phyloP scores from a whole-genome alignment of 2,329 filamentous ascomycete species.

The Aspergillus aculeatinus region DNA sequence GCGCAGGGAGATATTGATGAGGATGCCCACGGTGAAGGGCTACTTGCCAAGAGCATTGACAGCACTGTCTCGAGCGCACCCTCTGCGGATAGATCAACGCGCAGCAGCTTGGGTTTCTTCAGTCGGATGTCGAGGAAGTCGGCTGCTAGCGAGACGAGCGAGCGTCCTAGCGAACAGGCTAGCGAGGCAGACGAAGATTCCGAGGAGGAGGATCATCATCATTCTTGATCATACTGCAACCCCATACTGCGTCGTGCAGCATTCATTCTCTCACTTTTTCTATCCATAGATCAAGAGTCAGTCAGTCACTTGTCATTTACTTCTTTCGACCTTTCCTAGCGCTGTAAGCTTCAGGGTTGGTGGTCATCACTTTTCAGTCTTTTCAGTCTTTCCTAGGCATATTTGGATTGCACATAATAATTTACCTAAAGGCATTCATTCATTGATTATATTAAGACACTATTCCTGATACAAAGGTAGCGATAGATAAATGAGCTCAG shows the following conservation, averaged over 20 bases:
- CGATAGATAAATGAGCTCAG: too few species aligned
- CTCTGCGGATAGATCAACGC: slow-evolving; percentile 44
- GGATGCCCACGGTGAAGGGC: slow-evolving; percentile 40
- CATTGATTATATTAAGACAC: not conserved
- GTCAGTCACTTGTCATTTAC: not conserved
- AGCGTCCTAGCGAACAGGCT: slow-evolving; percentile 44
- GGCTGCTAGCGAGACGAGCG: slow-evolving; percentile 43
- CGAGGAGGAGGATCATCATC: slow-evolving; percentile 32
- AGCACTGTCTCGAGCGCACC: slow-evolving; percentile 41
- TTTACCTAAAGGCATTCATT: too few species aligned
- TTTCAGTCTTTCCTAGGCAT: not conserved
- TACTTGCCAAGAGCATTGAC: slow-evolving; percentile 46
- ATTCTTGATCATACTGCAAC: slow-evolving; percentile 11
- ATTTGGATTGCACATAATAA: not conserved
- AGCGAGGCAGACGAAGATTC: slow-evolving; percentile 48
- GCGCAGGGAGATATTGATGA: slow-evolving; percentile 47
- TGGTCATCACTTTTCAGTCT: not conserved
- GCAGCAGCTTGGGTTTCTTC: slow-evolving; percentile 49
- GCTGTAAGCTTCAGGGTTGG: not conserved
- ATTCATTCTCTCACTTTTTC: not conserved
- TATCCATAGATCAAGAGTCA: not conserved
- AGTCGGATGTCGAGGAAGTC: slow-evolving; percentile 48
- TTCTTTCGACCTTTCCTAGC: not conserved
- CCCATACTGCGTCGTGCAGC: not conserved
- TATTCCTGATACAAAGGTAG: too few species aligned